Evolutionary conservation across 768 basidiomycete genomes (phyloP).

Genomic region (Holtermanniella nyarrowii): DNA sequence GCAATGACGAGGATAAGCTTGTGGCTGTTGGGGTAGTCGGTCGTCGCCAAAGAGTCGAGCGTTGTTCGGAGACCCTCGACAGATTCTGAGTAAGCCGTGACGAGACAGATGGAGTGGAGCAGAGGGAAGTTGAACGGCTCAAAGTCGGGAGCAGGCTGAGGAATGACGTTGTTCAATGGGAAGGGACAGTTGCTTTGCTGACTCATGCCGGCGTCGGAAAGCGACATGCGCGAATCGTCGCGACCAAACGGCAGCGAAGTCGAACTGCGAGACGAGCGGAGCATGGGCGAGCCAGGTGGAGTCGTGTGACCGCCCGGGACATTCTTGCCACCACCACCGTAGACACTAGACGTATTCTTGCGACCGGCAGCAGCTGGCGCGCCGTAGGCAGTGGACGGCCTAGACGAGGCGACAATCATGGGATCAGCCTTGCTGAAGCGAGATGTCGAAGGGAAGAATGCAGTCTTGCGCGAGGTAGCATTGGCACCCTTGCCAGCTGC

Average conservation of each 20-base stretch:
- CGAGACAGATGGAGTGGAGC: constrained; percentile 84
- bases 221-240: constrained; percentile 40
- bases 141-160: constrained; percentile 80
- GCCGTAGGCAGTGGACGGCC: constrained; percentile 39
- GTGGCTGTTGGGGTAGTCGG: constrained; percentile 96
- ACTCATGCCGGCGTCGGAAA: constrained; percentile 46
- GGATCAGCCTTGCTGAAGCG: constrained; percentile 59
- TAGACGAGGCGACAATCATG: constrained; percentile 45
- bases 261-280: constrained; percentile 68
- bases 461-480: constrained; percentile 45
- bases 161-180: constrained; percentile 77
- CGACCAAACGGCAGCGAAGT: constrained; percentile 57
- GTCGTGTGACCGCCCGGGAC: constrained; percentile 49
- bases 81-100: constrained; percentile 97
- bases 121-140: constrained; percentile 96
- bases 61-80: constrained; percentile 93
- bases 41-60: constrained; percentile 94
- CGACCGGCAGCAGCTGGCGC: constrained; percentile 17
- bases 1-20: constrained; percentile 91
- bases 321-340: constrained; percentile 42
- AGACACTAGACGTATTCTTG: constrained; percentile 43
- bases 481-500: constrained; percentile 56
- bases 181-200: constrained; percentile 62
- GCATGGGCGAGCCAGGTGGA: constrained; percentile 62
- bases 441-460: constrained; percentile 46